Conservation (phyloP, 2,329 filamentous ascomycete genomes). For the Claviceps humidiphila region DNA sequence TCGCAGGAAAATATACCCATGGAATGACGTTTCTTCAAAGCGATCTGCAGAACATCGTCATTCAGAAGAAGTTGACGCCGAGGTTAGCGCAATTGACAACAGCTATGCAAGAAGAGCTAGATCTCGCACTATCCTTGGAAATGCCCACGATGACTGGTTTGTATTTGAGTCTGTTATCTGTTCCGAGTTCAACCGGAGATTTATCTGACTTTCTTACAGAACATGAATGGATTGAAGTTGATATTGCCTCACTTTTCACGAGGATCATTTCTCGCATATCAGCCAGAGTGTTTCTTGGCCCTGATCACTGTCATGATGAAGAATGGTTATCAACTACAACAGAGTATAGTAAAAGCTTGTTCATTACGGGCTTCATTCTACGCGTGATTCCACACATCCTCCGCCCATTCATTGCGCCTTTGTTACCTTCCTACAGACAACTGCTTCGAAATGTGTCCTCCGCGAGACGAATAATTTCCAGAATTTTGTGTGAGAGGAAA, state of each 20-base stretch:
- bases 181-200: too few species aligned
- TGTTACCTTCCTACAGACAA: conserved; percentile 3
- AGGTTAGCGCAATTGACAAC: neutral
- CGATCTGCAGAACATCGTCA: neutral
- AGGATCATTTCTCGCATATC: conserved; percentile 14
- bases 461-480: neutral
- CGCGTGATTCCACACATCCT: conserved; percentile 4
- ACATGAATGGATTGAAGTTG: neutral
- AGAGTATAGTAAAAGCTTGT: conserved; percentile 14
- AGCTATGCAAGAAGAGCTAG: neutral
- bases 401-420: conserved; percentile 3
- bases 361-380: conserved; percentile 5
- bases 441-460: neutral
- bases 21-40: neutral
- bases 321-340: conserved; percentile 16
- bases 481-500: neutral
- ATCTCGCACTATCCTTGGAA: neutral
- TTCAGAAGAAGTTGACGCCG: neutral
- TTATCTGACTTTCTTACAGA: neutral
- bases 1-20: neutral
- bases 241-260: neutral
- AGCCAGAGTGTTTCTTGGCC: conserved; percentile 18
- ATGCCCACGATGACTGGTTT: neutral
- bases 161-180: neutral
- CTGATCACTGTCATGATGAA: conserved; percentile 15